phyloP scores from a whole-genome alignment of 129 eudicot genomes.

The Daucus carota region DH1_v3.0 NC_030385.2:32817001-32817500 shows the following conservation, averaged over 20 bases:
- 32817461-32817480: slow-evolving; percentile 75
- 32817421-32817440: neutral
- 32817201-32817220: neutral
- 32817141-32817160: slow-evolving; percentile 53
- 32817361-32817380: slow-evolving; percentile 68
- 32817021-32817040: slow-evolving; percentile 85
- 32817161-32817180: neutral
- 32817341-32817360: slow-evolving; percentile 59
- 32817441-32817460: neutral
- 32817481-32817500: slow-evolving; percentile 89
- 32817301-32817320: slow-evolving; percentile 64
- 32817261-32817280: slow-evolving; percentile 47
- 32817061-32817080: slow-evolving; percentile 74
- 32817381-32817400: neutral
- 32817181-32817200: neutral
- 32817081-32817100: slow-evolving; percentile 72
- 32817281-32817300: slow-evolving; percentile 66
- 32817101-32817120: slow-evolving; percentile 81
- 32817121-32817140: slow-evolving; percentile 90
- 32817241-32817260: neutral
- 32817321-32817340: slow-evolving; percentile 77
- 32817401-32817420: neutral
- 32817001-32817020: slow-evolving; percentile 81
- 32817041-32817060: slow-evolving; percentile 99
- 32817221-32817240: neutral